Evolutionary conservation across 163 green algal species (phyloP).

Genomic region (Prototheca cutis): DNA sequence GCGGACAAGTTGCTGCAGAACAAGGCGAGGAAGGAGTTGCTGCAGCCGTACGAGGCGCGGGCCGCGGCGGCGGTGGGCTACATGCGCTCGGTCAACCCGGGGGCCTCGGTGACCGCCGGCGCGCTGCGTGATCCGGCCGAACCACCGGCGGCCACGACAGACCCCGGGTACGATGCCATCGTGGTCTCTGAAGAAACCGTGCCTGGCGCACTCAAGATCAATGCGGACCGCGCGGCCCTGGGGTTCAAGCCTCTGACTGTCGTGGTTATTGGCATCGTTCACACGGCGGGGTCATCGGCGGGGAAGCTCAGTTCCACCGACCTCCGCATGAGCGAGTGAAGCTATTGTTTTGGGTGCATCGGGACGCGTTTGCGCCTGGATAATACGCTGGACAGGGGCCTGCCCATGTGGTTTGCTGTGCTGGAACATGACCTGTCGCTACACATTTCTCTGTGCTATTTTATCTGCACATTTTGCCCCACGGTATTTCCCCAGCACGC

Average conservation of each 20-base stretch:
- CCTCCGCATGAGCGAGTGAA: constrained; percentile 40
- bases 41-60: constrained; percentile 58
- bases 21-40: constrained; percentile 58
- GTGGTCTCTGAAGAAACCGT: constrained; percentile 58
- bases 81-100: constrained; percentile 47
- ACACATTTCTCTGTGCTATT: too few relatives aligned
- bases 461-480: too few relatives aligned
- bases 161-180: constrained; percentile 38
- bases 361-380: too few relatives aligned
- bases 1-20: constrained; percentile 60
- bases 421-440: too few relatives aligned
- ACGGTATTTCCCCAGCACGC: too few relatives aligned
- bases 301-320: constrained; percentile 67
- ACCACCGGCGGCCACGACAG: constrained; percentile 35
- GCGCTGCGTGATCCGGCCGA: constrained; percentile 59
- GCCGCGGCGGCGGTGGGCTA: constrained; percentile 42
- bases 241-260: constrained; percentile 35
- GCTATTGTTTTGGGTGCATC: too few relatives aligned
- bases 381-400: too few relatives aligned
- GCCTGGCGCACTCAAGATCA: constrained; percentile 40
- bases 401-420: too few relatives aligned
- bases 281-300: background rate
- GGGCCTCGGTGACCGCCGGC: constrained; percentile 36
- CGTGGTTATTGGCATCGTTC: constrained; percentile 50
- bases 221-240: constrained; percentile 17